phyloP scores from a whole-genome alignment of 139 green algal species.

The Coelastrella sp. region DNA sequence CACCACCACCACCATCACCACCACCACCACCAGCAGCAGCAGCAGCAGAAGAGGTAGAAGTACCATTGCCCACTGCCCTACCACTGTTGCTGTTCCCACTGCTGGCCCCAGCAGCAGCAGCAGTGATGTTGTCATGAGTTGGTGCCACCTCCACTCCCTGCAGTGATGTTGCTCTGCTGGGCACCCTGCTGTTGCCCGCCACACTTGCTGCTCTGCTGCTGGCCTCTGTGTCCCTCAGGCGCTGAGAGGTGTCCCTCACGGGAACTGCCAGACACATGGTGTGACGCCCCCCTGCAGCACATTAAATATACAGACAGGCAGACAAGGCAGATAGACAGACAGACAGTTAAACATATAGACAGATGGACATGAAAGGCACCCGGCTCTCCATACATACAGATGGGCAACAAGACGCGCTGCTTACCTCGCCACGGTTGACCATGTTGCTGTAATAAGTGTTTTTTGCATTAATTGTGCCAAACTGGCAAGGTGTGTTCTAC shows the following conservation, averaged over 20 bases:
- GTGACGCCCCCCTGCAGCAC: slow-evolving; percentile 67
- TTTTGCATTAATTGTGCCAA: too few relatives aligned
- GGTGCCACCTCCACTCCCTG: background rate
- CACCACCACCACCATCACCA: background rate
- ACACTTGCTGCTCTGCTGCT: slow-evolving; percentile 27
- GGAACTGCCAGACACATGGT: slow-evolving; percentile 79
- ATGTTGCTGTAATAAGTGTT: too few relatives aligned
- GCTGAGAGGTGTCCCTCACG: slow-evolving; percentile 40
- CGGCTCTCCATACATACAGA: too few relatives aligned
- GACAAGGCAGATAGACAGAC: too few relatives aligned
- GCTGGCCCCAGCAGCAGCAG: background rate
- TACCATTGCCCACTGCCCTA: background rate
- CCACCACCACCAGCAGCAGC: background rate
- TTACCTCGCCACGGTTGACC: too few relatives aligned
- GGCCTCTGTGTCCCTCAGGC: background rate
- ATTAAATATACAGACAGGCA: too few relatives aligned
- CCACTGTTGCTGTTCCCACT: slow-evolving; percentile 7
- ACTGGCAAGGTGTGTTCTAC: too few relatives aligned
- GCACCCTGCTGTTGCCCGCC: slow-evolving; percentile 28
- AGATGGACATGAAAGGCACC: too few relatives aligned
- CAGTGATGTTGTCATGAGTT: background rate
- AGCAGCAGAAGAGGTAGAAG: background rate
- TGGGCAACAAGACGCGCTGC: too few relatives aligned
- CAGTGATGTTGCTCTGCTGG: slow-evolving; percentile 20
- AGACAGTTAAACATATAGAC: too few relatives aligned